Percentiles rank a stretch among this genome's conserved stretches.
phyloP scores from a whole-genome alignment of 1,139 yeast species.

The Hyphopichia pseudoburtonii region DNA sequence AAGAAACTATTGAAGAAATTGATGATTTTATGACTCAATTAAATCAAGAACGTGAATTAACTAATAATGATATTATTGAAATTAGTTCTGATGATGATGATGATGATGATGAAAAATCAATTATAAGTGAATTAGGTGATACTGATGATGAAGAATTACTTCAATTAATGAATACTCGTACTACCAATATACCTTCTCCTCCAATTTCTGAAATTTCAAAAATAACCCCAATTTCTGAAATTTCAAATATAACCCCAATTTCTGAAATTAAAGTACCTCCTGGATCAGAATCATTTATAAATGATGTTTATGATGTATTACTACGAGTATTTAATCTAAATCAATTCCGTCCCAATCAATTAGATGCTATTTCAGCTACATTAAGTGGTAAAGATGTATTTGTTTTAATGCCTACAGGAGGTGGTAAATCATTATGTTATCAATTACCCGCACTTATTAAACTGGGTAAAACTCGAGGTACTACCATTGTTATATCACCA shows the following conservation, averaged over 20 bases:
- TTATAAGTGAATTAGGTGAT: constrained; percentile 29
- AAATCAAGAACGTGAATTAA: constrained; percentile 44
- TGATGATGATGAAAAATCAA: constrained; percentile 8
- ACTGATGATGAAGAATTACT: constrained; percentile 38
- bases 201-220: too few species aligned
- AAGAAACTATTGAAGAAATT: constrained; percentile 27
- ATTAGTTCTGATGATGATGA: constrained; percentile 34
- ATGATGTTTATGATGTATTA: constrained; percentile 62
- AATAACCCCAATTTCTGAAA: too few species aligned
- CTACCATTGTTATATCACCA: constrained; percentile 92
- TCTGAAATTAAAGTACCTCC: constrained; percentile 26
- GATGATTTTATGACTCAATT: constrained; percentile 39
- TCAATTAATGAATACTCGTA: constrained; percentile 16
- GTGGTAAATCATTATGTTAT: constrained; percentile 95
- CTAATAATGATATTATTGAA: constrained; percentile 26
- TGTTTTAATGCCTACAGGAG: constrained; percentile 98
- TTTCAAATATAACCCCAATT: too few species aligned
- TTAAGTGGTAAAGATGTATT: constrained; percentile 82
- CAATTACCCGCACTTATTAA: constrained; percentile 88
- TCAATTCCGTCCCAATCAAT: constrained; percentile 78
- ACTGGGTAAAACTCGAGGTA: constrained; percentile 74
- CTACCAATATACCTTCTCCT: constrained; percentile 5
- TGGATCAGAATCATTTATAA: constrained; percentile 37
- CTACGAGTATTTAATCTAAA: constrained; percentile 60
- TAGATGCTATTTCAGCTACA: constrained; percentile 83